Base-by-base conservation (phyloP, 805 yeast species). In the Cyberlindnera samutprakarnensis region DNA sequence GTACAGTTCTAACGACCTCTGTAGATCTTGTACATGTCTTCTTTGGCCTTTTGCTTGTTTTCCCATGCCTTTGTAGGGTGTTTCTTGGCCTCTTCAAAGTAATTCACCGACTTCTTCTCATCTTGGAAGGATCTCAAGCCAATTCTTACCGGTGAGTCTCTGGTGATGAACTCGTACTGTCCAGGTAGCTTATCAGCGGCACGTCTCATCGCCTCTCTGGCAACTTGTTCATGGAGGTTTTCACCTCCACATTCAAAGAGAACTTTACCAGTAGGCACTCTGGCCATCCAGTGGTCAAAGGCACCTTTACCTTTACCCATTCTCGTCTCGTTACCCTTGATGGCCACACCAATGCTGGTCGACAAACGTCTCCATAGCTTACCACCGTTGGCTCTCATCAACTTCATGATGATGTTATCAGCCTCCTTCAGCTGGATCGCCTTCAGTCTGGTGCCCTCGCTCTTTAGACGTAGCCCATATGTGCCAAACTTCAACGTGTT, bases 241-340 rank as follows among this genome's bases (percentile, higher is more conserved):
- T 76, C 79, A 41, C 80, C 82, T 25, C 63, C 65, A 52, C 88
- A 75, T 62, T 92, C 98, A 52, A 88, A 86, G 15, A 88, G 65
- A 25, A 92, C 77, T 53, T 87, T 88, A 4, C 98, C 98, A 0
- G 96, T 88, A 25, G 97, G 94, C 11, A 92, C 92, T 50, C 98
- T 76, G 21, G 78, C 83, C 49, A 94, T 94, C 97, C 97, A 92
- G 64, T 86, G 92, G 51, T 86, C 95, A 54, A 92, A 90, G 0
- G 88, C 80, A 61, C 98, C 98, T 62, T 92, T 92, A 66, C 98
- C 98, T 60, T 92, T 92, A 67, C 98, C 98, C 98, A 92, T 92
- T 78, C 98, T 92, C 9, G 96, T 86, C 57, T 92, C 96, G 58
- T 92, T 92, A 64, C 98, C 98, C 64, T 92, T 92, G 40, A 84